Conservation (phyloP, 2,329 filamentous ascomycete genomes). For the Macroventuria anomochaeta region DNA sequence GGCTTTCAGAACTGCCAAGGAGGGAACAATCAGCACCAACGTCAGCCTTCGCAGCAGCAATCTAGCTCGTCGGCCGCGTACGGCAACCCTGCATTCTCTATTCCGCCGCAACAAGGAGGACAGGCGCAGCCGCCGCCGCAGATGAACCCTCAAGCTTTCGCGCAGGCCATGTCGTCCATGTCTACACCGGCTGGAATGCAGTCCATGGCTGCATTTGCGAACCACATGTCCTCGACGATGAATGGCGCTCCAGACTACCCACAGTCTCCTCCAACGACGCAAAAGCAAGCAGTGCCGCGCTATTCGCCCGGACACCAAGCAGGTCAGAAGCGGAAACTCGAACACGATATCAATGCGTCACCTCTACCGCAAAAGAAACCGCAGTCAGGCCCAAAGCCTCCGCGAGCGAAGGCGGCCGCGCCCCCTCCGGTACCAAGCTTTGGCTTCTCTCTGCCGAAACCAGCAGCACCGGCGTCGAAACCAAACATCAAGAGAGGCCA, state of each 20-base stretch:
- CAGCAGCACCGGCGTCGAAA: constrained; percentile 7
- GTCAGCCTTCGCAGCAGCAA: constrained; percentile 5
- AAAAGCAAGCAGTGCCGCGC: constrained; percentile 17
- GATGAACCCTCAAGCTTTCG: constrained; percentile 33
- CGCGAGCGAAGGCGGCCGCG: constrained; percentile 41
- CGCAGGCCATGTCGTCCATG: constrained; percentile 41
- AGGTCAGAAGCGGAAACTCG: constrained; percentile 42
- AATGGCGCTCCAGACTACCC: constrained; percentile 3
- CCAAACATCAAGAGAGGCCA: constrained; percentile 50
- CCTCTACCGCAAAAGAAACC: constrained; percentile 20
- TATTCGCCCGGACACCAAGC: constrained; percentile 27
- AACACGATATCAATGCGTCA: constrained; percentile 21
- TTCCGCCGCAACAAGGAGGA: constrained; percentile 12
- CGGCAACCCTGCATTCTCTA: constrained; percentile 24
- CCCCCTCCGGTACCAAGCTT: constrained; percentile 48
- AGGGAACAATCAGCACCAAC: constrained; percentile 12
- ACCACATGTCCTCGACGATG: constrained; percentile 8
- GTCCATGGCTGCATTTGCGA: constrained; percentile 35
- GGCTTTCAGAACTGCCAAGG: constrained; percentile 27
- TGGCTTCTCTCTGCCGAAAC: constrained; percentile 40
- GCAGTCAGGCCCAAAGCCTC: constrained; percentile 36
- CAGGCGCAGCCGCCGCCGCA: constrained; percentile 19
- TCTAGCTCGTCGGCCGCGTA: constrained; percentile 15
- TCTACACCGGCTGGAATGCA: constrained; percentile 37
- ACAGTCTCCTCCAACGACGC: constrained; percentile 9